Evolutionary conservation across 2,329 filamentous ascomycete genomes (phyloP).

Genomic region (Lasiodiplodia citricola): DNA sequence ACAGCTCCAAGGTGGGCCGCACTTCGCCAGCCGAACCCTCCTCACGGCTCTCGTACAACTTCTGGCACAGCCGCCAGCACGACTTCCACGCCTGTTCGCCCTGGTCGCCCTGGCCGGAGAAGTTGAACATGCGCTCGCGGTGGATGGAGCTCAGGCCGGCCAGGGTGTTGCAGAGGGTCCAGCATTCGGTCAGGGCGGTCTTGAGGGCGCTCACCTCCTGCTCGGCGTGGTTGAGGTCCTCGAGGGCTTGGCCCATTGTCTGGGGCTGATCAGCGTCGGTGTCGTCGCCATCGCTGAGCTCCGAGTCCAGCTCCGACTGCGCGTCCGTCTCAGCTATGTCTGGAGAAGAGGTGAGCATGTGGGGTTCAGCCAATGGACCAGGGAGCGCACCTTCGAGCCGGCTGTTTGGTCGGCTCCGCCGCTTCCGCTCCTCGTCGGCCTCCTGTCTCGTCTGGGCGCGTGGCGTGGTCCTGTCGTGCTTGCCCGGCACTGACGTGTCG

Average conservation of each 20-base stretch:
- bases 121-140: conserved; percentile 77
- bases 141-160: conserved; percentile 85
- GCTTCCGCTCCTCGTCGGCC: conserved; percentile 63
- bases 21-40: conserved; percentile 72
- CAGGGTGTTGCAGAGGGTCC: conserved; percentile 91
- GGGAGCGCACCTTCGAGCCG: conserved; percentile 72
- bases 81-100: conserved; percentile 92
- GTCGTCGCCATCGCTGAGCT: conserved; percentile 20
- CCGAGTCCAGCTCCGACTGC: conserved; percentile 30
- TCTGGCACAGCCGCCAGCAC: conserved; percentile 92
- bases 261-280: conserved; percentile 42
- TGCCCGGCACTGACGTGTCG: conserved; percentile 73
- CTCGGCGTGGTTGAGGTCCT: conserved; percentile 63
- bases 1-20: conserved; percentile 79
- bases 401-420: conserved; percentile 66
- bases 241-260: conserved; percentile 58
- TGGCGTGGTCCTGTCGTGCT: conserved; percentile 75
- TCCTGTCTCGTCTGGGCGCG: conserved; percentile 83
- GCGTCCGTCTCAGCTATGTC: conserved; percentile 53
- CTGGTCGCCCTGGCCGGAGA: conserved; percentile 73
- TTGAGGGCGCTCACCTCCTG: conserved; percentile 72
- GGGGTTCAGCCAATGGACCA: not conserved
- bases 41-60: conserved; percentile 81
- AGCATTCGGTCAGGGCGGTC: conserved; percentile 83
- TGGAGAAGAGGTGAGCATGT: conserved; percentile 18